Base-by-base conservation (phyloP, 2,329 filamentous ascomycete genomes). In the Fusarium pseudocircinatum region DNA sequence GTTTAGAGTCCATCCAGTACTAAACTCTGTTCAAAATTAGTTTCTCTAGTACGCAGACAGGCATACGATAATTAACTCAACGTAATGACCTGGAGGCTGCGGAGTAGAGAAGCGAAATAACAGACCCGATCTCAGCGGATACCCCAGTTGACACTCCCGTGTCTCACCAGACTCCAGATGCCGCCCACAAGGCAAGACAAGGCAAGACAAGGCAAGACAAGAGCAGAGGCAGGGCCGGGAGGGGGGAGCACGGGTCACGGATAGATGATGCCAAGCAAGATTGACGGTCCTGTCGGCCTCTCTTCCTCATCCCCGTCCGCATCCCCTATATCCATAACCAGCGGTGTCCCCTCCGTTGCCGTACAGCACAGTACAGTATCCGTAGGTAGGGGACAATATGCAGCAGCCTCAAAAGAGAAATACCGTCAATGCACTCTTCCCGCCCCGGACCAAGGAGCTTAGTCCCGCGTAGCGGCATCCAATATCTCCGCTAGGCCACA, bases 111-210 rank as follows among this genome's bases (percentile, higher is more conserved):
- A 67, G 54, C 52, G 36, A 47, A 43, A 36, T 44, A 40, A 59
- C 53, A 66, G n/a, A 42, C 53, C 62, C 63, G 75, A 78, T 78
- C 70, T 78, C 50, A 70, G 34, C 40, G 32, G 47, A 39, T 64
- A 75, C 69, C 76, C 75, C 68, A 43, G 76, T 76, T 78, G 76
- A 78, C 76, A 78, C 76, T 78, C 76, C 76, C 76, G 76, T 78
- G 76, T 78, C 76, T 78, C 76, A 78, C 76, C 68, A 75, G 47
- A 37, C 63, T 60, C 59, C 65, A 50, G 63, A 69, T 71, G 66
- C 64, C 66, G 71, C 67, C 54, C 67, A 74, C 74, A 77, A 76
- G 75, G 73, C 75, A 70, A 77, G 61, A 39, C 64, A 37, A 68
- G 69, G 60, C 72, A 77, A 75, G 73, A 69, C 73, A 72, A 77